phyloP scores from a whole-genome alignment of 2,329 filamentous ascomycete species.

The Lasiodiplodia sp. region DNA sequence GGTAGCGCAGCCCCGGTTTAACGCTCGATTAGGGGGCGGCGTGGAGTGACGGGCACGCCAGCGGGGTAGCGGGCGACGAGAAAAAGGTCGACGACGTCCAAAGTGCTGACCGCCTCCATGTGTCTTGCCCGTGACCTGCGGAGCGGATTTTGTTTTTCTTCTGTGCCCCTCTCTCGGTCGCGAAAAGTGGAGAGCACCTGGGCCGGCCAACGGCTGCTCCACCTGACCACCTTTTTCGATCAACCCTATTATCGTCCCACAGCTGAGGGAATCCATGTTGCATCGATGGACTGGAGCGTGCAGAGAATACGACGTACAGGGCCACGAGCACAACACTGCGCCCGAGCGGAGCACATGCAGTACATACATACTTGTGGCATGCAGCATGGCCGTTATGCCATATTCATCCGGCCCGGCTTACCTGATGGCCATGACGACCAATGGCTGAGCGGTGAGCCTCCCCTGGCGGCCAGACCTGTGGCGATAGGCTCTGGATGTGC shows the following conservation, averaged over 20 bases:
- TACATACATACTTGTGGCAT: not conserved
- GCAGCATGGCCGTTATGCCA: conserved; percentile 14
- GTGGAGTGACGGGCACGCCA: conserved; percentile 2
- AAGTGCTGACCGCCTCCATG: not conserved
- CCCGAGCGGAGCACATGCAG: not conserved
- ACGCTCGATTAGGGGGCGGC: not conserved
- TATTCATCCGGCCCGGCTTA: not conserved
- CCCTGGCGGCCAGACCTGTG: conserved; percentile 7
- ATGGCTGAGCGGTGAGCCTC: not conserved
- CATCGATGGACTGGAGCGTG: not conserved
- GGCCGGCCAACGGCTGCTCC: not conserved
- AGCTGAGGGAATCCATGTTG: conserved; percentile 6
- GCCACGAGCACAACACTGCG: conserved; percentile 11
- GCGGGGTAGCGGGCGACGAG: conserved; percentile 5
- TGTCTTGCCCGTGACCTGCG: not conserved
- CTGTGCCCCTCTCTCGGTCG: not conserved
- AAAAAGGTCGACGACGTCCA: not conserved
- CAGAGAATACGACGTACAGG: conserved; percentile 1
- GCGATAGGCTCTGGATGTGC: not conserved
- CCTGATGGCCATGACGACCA: not conserved
- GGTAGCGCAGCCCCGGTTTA: conserved; percentile 1
- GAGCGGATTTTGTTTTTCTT: conserved; percentile 1
- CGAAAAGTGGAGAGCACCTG: conserved; percentile 1
- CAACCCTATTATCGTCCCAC: conserved; percentile 14
- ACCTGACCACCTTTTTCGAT: conserved; percentile 5